These are phyloP conservation scores for Suillus tomentosus DNA, from an alignment of 768 basidiomycete species.

Conservation along the genomic window DNA sequence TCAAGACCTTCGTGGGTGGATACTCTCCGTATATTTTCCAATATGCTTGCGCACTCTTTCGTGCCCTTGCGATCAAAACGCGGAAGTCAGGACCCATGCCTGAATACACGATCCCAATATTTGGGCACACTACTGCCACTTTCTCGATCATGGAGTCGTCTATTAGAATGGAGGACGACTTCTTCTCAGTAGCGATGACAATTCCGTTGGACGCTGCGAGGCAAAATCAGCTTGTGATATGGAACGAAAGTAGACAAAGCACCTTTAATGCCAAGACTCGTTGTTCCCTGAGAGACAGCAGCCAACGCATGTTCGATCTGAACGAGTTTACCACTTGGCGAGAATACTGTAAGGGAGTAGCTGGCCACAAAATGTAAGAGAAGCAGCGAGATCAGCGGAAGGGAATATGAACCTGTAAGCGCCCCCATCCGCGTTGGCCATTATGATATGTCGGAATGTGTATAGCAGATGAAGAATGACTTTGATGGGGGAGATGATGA, in stretches of 20 bases:
- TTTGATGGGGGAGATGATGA: conserved; percentile 4
- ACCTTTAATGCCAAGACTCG: conserved; percentile 99
- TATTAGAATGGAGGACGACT: conserved; percentile 94
- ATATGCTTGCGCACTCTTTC: conserved; percentile 98
- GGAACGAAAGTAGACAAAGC: conserved; percentile 21
- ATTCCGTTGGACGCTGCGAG: conserved; percentile 93
- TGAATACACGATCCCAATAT: conserved; percentile 99
- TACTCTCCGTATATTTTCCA: conserved; percentile 99
- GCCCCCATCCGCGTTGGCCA: conserved; percentile 83
- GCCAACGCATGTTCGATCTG: conserved; percentile 99
- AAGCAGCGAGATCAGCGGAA: conserved; percentile 20
- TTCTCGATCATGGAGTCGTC: conserved; percentile 99
- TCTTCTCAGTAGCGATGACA: conserved; percentile 99
- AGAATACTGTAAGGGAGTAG: conserved; percentile 99
- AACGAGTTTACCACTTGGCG: conserved; percentile 97
- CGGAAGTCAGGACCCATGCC: conserved; percentile 99
- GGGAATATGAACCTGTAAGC: conserved; percentile 61
- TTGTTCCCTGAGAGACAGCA: conserved; percentile 92
- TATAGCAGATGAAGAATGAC: conserved; percentile 2
- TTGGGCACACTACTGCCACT: conserved; percentile 95
- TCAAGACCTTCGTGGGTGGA: conserved; percentile 93
- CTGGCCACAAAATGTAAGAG: conserved; percentile 43
- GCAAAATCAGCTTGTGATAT: conserved; percentile 17
- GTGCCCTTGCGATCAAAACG: conserved; percentile 88
- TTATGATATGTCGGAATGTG: conserved; percentile 34